These are phyloP conservation scores for Fonsecaea erecta DNA, from an alignment of 2,329 filamentous ascomycete genomes.

Conservation along the genomic window DNA sequence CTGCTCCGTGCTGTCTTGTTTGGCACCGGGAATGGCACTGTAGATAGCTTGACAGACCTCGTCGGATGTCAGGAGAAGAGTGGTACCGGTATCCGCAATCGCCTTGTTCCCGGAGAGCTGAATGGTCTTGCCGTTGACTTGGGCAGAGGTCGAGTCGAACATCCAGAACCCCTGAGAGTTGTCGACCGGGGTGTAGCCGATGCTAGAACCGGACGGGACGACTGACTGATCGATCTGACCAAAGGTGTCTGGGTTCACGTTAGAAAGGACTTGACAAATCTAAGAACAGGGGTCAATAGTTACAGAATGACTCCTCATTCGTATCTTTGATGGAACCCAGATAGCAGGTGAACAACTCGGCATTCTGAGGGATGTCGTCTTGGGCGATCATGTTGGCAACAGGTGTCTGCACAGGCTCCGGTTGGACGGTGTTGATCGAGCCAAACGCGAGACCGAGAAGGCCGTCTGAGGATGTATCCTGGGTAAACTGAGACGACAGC, in stretches of 20 bases:
- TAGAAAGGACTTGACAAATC: conserved; percentile 26
- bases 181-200: conserved; percentile 66
- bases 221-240: conserved; percentile 70
- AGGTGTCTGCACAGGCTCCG: conserved; percentile 62
- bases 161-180: conserved; percentile 71
- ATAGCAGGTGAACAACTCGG: conserved; percentile 67
- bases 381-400: conserved; percentile 71
- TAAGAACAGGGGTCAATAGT: background rate
- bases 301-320: conserved; percentile 38
- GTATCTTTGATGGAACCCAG: conserved; percentile 62
- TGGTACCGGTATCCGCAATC: conserved; percentile 74
- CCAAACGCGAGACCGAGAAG: conserved; percentile 63
- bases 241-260: conserved; percentile 68
- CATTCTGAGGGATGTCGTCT: conserved; percentile 56
- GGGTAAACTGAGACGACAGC: conserved; percentile 62
- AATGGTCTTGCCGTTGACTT: conserved; percentile 62
- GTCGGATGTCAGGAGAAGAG: conserved; percentile 68
- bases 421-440: conserved; percentile 66
- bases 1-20: conserved; percentile 61
- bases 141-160: conserved; percentile 62
- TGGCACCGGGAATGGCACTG: conserved; percentile 64
- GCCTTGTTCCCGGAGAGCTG: conserved; percentile 62
- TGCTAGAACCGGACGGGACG: conserved; percentile 59
- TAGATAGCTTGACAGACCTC: conserved; percentile 66
- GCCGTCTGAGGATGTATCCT: conserved; percentile 60